phyloP scores from a whole-genome alignment of 2,329 filamentous ascomycete genomes.

The Aspergillus quadricinctus region DNA sequence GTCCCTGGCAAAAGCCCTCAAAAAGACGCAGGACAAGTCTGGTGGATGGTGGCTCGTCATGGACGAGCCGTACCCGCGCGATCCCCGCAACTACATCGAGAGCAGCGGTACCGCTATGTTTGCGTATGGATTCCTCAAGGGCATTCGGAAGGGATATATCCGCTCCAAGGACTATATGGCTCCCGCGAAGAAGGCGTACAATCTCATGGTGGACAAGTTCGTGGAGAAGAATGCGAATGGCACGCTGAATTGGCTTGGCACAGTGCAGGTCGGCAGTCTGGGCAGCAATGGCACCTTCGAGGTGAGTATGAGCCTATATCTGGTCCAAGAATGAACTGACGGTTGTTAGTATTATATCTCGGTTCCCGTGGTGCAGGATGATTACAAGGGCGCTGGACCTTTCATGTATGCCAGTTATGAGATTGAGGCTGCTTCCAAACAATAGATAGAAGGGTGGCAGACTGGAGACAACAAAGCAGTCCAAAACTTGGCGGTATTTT shows the following conservation, averaged over 20 bases:
- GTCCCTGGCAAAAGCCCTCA: conserved; percentile 7
- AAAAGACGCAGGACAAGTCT: conserved; percentile 7
- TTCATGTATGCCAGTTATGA: conserved; percentile 17
- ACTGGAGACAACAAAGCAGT: neutral
- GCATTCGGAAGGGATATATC: conserved; percentile 10
- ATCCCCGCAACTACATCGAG: conserved; percentile 14
- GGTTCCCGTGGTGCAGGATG: conserved; percentile 11
- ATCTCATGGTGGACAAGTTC: conserved; percentile 1
- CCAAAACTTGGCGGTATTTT: neutral
- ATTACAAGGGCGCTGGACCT: conserved; percentile 12
- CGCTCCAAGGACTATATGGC: conserved; percentile 1
- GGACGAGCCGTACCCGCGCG: conserved; percentile 8
- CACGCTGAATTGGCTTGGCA: conserved; percentile 13
- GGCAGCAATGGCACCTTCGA: conserved; percentile 11
- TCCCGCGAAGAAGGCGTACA: conserved; percentile 5
- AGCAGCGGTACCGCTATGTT: conserved; percentile 15
- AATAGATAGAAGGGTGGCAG: neutral
- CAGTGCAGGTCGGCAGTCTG: conserved; percentile 13
- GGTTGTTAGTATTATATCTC: conserved; percentile 12
- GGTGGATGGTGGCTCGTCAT: conserved; percentile 15
- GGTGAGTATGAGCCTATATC: conserved; percentile 2
- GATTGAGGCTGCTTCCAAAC: conserved; percentile 4
- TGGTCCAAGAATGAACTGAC: neutral
- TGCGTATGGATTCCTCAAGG: conserved; percentile 11
- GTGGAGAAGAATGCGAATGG: conserved; percentile 8